These are phyloP conservation scores for Albizia julibrissin DNA, from an alignment of 306 rosid species.

Conservation along the genomic window DNA sequence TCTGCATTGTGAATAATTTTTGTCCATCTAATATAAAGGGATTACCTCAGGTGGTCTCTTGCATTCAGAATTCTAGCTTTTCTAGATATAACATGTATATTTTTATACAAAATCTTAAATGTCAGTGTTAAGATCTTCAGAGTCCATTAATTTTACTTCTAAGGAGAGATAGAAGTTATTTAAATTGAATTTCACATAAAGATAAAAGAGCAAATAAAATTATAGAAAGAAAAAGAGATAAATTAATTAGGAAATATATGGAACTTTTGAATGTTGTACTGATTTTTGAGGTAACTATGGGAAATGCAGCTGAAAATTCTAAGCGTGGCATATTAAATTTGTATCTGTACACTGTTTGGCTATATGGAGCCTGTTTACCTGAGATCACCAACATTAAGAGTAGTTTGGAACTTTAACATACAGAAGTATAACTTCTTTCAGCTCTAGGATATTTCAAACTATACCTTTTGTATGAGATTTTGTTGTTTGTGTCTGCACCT, in stretches of 20 bases:
- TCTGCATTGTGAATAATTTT: neutral
- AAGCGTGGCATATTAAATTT: neutral
- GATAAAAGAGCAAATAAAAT: neutral
- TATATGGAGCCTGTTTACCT: constrained; percentile 19
- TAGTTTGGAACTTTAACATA: constrained; percentile 16
- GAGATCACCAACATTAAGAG: constrained; percentile 6
- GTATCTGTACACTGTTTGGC: constrained; percentile 10
- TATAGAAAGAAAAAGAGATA: neutral
- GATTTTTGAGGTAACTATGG: constrained; percentile 18
- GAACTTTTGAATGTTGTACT: constrained; percentile 23
- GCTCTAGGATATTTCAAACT: constrained; percentile 22
- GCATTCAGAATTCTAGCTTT: neutral
- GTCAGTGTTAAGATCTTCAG: neutral
- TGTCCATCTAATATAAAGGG: neutral
- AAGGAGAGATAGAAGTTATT: constrained; percentile 4
- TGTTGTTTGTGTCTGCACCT: constrained; percentile 22
- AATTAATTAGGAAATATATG: constrained; percentile 1
- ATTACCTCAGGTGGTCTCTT: neutral
- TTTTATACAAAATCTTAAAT: neutral
- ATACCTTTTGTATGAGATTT: constrained; percentile 28
- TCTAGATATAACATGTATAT: neutral
- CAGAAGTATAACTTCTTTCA: constrained; percentile 15
- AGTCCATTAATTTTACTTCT: neutral
- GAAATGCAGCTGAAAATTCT: constrained; percentile 17
- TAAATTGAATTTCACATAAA: constrained; percentile 7